A percentile compares a stretch with the other conserved stretches of the same genome.
Conservation (phyloP, 495 filamentous ascomycete genomes). For the Talaromyces thailandensis region DNA sequence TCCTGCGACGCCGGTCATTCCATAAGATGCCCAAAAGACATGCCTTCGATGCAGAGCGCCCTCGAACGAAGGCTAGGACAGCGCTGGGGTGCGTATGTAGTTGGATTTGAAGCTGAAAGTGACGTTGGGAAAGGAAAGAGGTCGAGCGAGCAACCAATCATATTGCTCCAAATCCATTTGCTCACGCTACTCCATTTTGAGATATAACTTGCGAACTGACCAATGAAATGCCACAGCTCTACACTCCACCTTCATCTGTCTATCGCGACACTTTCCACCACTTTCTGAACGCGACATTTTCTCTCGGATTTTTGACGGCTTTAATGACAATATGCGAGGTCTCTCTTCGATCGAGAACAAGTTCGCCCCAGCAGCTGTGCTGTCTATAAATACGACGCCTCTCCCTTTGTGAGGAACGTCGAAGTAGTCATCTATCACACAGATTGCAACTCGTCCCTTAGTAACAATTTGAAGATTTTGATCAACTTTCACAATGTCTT, state of each 20-base stretch:
- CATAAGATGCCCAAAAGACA: background rate
- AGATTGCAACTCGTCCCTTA: no score
- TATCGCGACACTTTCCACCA: background rate
- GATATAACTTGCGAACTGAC: background rate
- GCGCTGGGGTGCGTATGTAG: background rate
- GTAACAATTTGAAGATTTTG: background rate
- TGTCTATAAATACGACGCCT: background rate
- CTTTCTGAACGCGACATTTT: background rate
- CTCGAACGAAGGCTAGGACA: background rate
- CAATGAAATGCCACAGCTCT: background rate
- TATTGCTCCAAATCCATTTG: background rate
- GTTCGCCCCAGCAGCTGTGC: background rate
- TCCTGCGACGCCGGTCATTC: constrained; percentile 11
- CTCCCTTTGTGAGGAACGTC: background rate
- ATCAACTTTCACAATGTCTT: background rate
- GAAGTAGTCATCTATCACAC: no score
- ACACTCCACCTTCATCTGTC: background rate
- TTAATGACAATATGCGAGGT: background rate
- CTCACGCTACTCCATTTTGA: background rate
- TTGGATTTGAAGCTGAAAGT: background rate
- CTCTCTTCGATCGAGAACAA: background rate
- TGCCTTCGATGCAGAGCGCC: background rate
- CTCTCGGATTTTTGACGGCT: background rate
- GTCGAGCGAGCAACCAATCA: background rate
- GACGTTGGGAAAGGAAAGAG: background rate